Conservation (phyloP, 805 yeast species). For the Nadsonia fulvescens region DNA sequence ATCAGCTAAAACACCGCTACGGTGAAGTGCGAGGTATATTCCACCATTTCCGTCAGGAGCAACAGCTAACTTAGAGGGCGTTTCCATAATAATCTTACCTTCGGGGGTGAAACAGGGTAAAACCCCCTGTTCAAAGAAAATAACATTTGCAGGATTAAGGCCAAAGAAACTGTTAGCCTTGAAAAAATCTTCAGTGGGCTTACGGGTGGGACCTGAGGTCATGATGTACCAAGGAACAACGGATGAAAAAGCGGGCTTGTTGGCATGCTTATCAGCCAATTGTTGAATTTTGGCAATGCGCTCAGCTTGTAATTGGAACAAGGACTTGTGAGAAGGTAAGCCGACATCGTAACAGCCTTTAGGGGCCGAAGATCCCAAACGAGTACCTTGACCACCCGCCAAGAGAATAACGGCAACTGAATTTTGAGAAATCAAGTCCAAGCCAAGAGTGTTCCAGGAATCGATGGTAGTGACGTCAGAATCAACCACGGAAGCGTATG, state of each 20-base stretch:
- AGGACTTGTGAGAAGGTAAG: conserved; percentile 64
- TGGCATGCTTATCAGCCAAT: conserved; percentile 18
- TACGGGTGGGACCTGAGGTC: conserved; percentile 83
- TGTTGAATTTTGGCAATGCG: conserved; percentile 47
- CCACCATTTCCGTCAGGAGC: conserved; percentile 99
- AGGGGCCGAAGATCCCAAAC: conserved; percentile 78
- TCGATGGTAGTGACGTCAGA: conserved; percentile 17
- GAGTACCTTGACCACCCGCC: conserved; percentile 98
- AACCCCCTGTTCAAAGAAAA: conserved; percentile 87
- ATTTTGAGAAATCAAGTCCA: conserved; percentile 45
- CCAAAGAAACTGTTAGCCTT: conserved; percentile 51
- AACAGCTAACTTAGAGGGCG: conserved; percentile 40
- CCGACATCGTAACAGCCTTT: conserved; percentile 88
- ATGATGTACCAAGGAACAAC: conserved; percentile 73
- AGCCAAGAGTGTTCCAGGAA: conserved; percentile 36
- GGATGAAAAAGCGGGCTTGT: too few species aligned
- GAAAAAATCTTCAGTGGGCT: conserved; percentile 58
- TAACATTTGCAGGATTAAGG: conserved; percentile 35
- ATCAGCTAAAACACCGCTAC: conserved; percentile 49
- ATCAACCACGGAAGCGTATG: conserved; percentile 17
- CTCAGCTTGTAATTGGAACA: conserved; percentile 89
- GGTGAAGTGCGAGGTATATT: conserved; percentile 62
- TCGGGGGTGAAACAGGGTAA: conserved; percentile 67
- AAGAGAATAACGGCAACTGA: conserved; percentile 78
- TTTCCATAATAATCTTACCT: conserved; percentile 57